Evolutionary conservation across 1,139 yeast genomes (phyloP), one percentile per base, ranked within the genome.

Genomic region (Geotrichum cucujoidarum): DNA sequence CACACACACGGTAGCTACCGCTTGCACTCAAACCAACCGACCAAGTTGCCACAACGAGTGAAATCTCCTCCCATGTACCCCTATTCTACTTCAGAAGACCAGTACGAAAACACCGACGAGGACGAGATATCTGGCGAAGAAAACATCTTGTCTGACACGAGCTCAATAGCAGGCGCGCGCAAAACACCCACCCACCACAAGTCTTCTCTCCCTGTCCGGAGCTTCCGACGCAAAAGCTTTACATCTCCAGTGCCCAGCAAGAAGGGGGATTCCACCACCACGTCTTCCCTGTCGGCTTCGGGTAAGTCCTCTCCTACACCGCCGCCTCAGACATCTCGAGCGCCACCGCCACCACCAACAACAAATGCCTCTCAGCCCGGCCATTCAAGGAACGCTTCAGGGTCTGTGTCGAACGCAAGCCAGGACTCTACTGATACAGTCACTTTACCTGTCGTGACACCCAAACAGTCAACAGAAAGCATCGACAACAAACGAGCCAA

Each of bases 101-200:
- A 42, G 25, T 42, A 42, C 31, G 45, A 35, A 34, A 43, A 47
- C 18, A 34, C 46, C 7, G 46, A 42, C 17, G 43, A 38, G 24
- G 35, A 30, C 18, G 46, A 42, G 11, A 35, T 18, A 11, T 40
- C 43, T 7, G 41, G 31, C 13, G 49, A 46, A 20, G 49, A 42
- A 18, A 27, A 31, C n/a, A 32, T 33, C 14, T 47, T 44, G 14
- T 41, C 43, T 16, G 50, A 47, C 25, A 20, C 47, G 10, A 39
- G 45, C 38, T 47, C 50, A 8, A 13, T 34, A 11, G 17, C 14
- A 4, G 20, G 17, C 34, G 11, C 20, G 10, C 30, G 24, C 20
- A 18, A 27, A 25, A 24, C 33, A 16, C n/a, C 25, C 14, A 20
- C 42, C 17, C 45, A 21, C 11, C 6, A 24, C 27, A 24, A 24